These are phyloP conservation scores for Neurospora terricola DNA, from an alignment of 495 filamentous ascomycete species.

Conservation along the genomic window DNA sequence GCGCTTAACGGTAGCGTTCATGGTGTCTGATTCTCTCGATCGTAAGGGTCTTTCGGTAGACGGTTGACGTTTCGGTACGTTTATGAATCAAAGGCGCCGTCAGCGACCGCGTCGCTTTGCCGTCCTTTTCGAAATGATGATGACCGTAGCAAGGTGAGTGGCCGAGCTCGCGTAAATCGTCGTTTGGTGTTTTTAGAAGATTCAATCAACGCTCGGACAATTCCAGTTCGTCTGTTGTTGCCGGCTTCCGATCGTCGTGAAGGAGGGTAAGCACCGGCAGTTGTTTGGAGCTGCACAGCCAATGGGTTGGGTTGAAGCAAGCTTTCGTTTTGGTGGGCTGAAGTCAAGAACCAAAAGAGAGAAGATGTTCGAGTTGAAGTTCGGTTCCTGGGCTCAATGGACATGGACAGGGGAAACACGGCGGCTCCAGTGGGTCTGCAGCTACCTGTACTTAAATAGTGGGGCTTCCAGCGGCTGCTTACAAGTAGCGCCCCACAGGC, in stretches of 20 bases:
- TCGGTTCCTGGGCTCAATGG: neutral
- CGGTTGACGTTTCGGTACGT: neutral
- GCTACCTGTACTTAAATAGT: neutral
- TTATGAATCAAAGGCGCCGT: neutral
- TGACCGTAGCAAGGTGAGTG: neutral
- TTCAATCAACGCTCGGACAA: neutral
- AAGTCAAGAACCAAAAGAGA: neutral
- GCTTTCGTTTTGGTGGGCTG: neutral
- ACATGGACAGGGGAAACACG: neutral
- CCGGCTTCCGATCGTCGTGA: neutral
- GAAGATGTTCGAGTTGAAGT: neutral
- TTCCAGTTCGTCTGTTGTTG: neutral
- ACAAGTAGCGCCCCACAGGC: neutral
- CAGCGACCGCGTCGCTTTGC: neutral
- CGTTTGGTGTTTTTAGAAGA: neutral
- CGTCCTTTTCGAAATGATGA: neutral
- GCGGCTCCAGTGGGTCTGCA: neutral
- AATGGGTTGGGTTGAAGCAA: neutral
- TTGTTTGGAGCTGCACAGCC: neutral
- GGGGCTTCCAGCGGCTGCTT: neutral
- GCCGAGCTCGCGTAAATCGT: neutral
- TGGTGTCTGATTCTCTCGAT: conserved; percentile 10
- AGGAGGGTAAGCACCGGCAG: neutral
- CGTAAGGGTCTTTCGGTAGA: neutral
- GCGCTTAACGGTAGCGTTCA: conserved; percentile 46